Conservation (phyloP, 73 alveolate genomes). For the Paramecium sexaurelia region DNA sequence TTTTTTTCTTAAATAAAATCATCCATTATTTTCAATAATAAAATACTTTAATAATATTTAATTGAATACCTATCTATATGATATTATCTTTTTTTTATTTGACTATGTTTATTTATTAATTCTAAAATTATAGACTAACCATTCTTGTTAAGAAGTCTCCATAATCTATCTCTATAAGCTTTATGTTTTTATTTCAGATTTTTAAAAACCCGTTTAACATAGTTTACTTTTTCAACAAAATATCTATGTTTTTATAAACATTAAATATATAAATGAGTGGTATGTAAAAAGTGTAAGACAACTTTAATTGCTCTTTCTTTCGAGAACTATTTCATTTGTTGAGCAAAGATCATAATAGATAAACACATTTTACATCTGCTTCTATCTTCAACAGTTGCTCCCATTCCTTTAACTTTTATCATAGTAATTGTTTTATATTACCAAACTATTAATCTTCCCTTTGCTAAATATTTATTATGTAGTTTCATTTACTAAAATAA, state of each 20-base stretch:
- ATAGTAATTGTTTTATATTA: neutral
- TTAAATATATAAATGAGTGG: neutral
- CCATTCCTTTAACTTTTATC: constrained; percentile 43
- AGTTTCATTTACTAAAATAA: neutral
- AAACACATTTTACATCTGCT: neutral
- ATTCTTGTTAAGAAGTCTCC: neutral
- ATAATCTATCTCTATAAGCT: constrained; percentile 51
- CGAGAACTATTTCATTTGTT: neutral
- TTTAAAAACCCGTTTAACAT: constrained; percentile 42
- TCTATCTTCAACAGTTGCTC: constrained; percentile 38
- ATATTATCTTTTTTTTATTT: neutral
- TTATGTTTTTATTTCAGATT: constrained; percentile 1
- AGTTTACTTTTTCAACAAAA: constrained; percentile 20
- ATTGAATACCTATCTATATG: constrained; percentile 1
- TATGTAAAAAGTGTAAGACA: neutral
- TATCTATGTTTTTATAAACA: neutral
- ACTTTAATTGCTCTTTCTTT: neutral
- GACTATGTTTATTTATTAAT: neutral
- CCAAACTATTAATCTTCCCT: constrained; percentile 44
- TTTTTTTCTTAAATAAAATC: neutral
- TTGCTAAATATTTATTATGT: constrained; percentile 17
- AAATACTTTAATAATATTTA: neutral
- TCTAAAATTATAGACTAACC: neutral
- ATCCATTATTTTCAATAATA: neutral
- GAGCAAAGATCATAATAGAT: neutral